Evolutionary conservation across 2,329 filamentous ascomycete genomes (phyloP).

Genomic region (Fusarium sp.): DNA sequence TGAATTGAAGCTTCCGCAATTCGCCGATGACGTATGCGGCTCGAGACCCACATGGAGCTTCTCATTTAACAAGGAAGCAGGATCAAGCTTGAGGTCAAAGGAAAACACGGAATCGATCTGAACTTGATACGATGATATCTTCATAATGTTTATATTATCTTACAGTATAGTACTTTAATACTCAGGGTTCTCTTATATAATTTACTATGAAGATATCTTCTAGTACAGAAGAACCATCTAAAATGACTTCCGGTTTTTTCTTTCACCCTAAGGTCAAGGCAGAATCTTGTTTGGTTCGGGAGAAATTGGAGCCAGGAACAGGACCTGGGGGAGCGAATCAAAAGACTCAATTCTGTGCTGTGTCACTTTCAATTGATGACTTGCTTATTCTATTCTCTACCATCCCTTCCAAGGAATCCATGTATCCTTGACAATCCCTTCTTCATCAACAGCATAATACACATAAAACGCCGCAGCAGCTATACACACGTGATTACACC

Average conservation of each 20-base stretch:
- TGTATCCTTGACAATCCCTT: conserved; percentile 48
- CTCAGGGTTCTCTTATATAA: too few relatives aligned
- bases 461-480: conserved; percentile 51
- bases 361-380: not conserved
- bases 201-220: too few relatives aligned
- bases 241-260: too few relatives aligned
- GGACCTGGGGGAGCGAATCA: conserved; percentile 20
- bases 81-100: conserved; percentile 37
- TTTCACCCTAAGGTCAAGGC: too few relatives aligned
- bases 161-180: too few relatives aligned
- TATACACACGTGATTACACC: conserved; percentile 52
- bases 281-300: conserved; percentile 32
- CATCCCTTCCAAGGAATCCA: conserved; percentile 54
- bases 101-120: too few relatives aligned
- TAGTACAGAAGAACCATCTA: too few relatives aligned
- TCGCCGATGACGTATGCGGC: conserved; percentile 45
- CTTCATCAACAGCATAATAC: conserved; percentile 51
- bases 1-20: conserved; percentile 26
- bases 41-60: conserved; percentile 37
- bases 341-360: conserved; percentile 14
- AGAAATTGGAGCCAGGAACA: conserved; percentile 35
- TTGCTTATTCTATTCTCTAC: conserved; percentile 14
- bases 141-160: too few relatives aligned
- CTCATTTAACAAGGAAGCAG: conserved; percentile 29
- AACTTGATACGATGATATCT: too few relatives aligned